These are phyloP conservation scores for Hordeum pubiflorum DNA, from an alignment of 202 grass and related monocot genomes.

Conservation along the genomic window DNA sequence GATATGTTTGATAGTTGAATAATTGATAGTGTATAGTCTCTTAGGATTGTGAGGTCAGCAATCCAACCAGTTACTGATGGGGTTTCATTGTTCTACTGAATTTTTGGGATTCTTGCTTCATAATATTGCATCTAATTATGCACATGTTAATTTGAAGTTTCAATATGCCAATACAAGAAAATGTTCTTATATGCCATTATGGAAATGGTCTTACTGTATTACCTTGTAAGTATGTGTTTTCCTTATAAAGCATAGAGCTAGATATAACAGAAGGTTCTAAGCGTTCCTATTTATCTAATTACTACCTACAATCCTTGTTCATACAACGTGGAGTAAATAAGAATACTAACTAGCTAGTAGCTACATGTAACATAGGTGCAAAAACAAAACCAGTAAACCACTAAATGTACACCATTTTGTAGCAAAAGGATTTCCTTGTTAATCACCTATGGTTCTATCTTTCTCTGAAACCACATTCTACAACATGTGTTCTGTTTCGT, in stretches of 20 bases:
- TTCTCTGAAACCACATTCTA: background rate
- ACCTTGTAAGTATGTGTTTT: background rate
- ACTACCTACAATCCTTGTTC: no score
- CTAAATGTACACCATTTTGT: background rate
- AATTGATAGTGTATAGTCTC: background rate
- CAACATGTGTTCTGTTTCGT: background rate
- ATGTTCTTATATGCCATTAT: background rate
- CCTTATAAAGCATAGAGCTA: background rate
- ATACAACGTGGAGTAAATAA: no score
- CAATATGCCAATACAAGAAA: background rate
- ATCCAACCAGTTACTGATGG: background rate
- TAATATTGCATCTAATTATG: background rate
- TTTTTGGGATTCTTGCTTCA: background rate
- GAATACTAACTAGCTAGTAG: background rate
- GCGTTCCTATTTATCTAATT: background rate
- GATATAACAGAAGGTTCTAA: background rate
- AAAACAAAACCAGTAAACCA: background rate
- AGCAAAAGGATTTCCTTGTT: background rate
- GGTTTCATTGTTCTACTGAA: background rate
- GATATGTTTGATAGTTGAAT: background rate
- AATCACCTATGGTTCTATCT: background rate
- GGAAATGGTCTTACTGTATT: background rate
- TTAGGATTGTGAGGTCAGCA: background rate
- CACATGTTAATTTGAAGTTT: background rate
- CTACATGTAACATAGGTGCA: background rate